These are phyloP conservation scores for Clarireedia paspali DNA, from an alignment of 2,329 filamentous ascomycete species.

Conservation along the genomic window DNA sequence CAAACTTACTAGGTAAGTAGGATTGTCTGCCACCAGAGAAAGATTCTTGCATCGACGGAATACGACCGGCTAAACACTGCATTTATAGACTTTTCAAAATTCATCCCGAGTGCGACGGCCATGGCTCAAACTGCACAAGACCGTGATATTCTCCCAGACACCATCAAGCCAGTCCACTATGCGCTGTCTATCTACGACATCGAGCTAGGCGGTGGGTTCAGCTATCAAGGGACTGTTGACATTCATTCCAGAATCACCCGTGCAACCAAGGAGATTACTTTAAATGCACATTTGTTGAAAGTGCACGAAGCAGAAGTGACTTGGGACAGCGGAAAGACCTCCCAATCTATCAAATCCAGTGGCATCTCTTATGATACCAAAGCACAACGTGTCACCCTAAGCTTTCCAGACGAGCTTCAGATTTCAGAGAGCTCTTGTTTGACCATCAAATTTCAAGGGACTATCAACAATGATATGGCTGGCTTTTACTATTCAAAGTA, in stretches of 20 bases:
- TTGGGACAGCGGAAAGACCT: conserved; percentile 48
- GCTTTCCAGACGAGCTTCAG: conserved; percentile 65
- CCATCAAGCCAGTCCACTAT: conserved; percentile 80
- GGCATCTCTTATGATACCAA: conserved; percentile 74
- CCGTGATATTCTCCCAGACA: conserved; percentile 53
- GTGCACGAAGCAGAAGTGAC: conserved; percentile 59
- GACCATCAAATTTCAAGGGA: conserved; percentile 67
- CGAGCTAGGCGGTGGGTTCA: conserved; percentile 60
- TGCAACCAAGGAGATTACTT: conserved; percentile 65
- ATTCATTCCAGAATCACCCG: conserved; percentile 70
- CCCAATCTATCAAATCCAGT: conserved; percentile 48
- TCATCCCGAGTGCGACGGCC: neutral
- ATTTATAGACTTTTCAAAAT: neutral
- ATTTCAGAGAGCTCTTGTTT: conserved; percentile 58
- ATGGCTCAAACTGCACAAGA: conserved; percentile 39
- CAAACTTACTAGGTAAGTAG: too few species aligned
- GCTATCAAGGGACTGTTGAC: conserved; percentile 77
- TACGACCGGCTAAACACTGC: neutral
- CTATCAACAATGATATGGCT: conserved; percentile 84
- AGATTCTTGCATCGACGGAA: too few species aligned
- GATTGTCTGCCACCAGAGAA: too few species aligned
- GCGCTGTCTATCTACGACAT: conserved; percentile 73
- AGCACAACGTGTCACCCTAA: conserved; percentile 74
- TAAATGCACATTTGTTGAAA: conserved; percentile 82
- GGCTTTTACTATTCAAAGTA: conserved; percentile 95